Evolutionary conservation across 116 monocot species (phyloP), one percentile per base, ranked within the genome.

Genomic region (Posidonia oceanica): DNA sequence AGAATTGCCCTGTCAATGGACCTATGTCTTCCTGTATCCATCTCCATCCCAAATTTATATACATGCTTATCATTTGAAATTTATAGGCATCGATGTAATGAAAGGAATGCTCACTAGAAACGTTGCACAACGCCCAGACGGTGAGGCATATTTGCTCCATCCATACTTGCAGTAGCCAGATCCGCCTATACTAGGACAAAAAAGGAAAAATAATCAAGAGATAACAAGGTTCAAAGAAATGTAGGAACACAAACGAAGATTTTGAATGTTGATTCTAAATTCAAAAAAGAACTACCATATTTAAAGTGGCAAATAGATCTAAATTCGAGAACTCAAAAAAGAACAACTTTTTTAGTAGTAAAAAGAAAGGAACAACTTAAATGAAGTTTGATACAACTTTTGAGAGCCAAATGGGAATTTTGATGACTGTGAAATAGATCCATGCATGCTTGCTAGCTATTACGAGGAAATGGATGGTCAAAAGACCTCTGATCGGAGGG

Each of bases 81-180:
- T 39, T 39, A 64, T 40, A 64, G 7, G 40, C 64, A 39, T 23
- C n/a, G 16, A 64, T 23, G 39, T 29, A 40, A 29, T 23, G 11
- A 39, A 64, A 64, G 29, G 39, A 64, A 73, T 12, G 63, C 52
- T 64, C 52, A 78, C 78, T 60, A 78, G 16, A 68, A 78, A 78
- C 14, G 78, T 78, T 13, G 90, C 88, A 79, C 90, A 94, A 36
- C 88, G 94, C 53, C 94, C 94, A 52, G 94, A 94, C 66, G 94
- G 94, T 78, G 79, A 71, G 70, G 58, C n/a, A 82, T 85, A 88
- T 82, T 94, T 90, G 87, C 94, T 90, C 90, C 88, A 90, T 60
- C 94, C 94, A 84, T 86, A 94, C 68, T 94, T 94, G 75, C 90
- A 88, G 62, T 96, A 96, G 59, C 96, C 96, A 57, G 91, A 96